A percentile compares a stretch with the other conserved stretches of the same genome.
Evolutionary conservation across 257 asterid species (phyloP).

Genomic region (Solanum ahanhuiri): DNA sequence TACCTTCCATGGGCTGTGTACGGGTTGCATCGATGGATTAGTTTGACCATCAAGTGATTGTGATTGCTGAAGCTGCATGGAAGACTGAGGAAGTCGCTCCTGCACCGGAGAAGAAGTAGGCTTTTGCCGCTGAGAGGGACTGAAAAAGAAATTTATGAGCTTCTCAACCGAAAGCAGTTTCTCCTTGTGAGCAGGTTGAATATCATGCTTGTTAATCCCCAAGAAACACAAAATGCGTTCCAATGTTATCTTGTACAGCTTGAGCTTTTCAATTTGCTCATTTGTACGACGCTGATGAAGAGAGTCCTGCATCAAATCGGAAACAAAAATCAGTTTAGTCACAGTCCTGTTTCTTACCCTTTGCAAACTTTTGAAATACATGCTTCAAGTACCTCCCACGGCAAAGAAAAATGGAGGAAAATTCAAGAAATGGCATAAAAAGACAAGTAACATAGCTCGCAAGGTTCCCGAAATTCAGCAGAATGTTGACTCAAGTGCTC

Average conservation of each 20-base stretch:
- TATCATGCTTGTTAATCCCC: constrained; percentile 40
- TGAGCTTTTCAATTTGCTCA: constrained; percentile 64
- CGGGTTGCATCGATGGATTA: constrained; percentile 4
- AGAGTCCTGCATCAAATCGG: constrained; percentile 49
- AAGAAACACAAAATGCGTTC: constrained; percentile 52
- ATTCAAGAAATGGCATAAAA: not conserved
- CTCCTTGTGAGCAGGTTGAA: constrained; percentile 47
- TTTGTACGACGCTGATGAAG: constrained; percentile 52
- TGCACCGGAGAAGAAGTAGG: constrained; percentile 45
- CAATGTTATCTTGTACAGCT: constrained; percentile 50
- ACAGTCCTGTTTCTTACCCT: not conserved
- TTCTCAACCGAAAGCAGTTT: constrained; percentile 46
- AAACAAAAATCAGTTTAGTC: not conserved
- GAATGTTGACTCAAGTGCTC: not conserved
- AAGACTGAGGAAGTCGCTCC: not conserved
- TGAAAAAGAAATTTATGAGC: constrained; percentile 55
- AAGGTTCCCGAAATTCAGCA: not conserved
- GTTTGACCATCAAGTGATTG: not conserved
- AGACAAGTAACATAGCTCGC: not conserved
- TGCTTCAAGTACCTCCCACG: not conserved
- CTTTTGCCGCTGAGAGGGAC: constrained; percentile 52
- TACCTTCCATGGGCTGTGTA: not conserved
- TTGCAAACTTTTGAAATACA: not conserved
- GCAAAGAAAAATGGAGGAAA: not conserved
- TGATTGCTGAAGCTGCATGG: not conserved